Conservation (phyloP, 2,329 filamentous ascomycete species). For the Paecilomyces dactylethromorphus region DNA sequence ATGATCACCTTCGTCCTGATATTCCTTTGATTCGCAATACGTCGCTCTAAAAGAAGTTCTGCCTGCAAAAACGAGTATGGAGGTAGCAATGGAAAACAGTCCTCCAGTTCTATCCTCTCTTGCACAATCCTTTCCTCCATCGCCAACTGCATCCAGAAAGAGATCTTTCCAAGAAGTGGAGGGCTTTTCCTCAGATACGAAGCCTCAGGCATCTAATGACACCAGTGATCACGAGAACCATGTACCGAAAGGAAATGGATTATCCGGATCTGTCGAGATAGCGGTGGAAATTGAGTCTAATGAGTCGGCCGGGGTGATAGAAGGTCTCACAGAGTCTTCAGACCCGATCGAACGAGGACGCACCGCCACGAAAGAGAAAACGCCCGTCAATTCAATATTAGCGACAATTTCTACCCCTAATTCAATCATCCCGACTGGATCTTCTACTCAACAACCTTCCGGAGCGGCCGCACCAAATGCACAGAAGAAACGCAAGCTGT, state of each 20-base stretch:
- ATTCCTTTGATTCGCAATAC: background rate
- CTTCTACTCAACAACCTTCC: slow-evolving; percentile 5
- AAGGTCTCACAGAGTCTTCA: background rate
- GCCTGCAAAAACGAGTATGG: slow-evolving; percentile 2
- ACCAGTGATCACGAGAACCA: background rate
- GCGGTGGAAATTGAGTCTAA: background rate
- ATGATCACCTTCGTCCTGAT: background rate
- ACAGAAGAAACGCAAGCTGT: slow-evolving; percentile 27
- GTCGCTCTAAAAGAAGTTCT: background rate
- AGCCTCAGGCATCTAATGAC: slow-evolving; percentile 5
- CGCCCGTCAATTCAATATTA: background rate
- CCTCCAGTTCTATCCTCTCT: slow-evolving; percentile 15
- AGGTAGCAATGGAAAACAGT: slow-evolving; percentile 14
- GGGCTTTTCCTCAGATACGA: slow-evolving; percentile 4
- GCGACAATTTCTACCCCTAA: background rate
- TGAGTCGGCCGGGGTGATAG: background rate
- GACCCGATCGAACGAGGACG: background rate
- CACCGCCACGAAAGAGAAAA: background rate
- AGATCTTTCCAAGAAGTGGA: slow-evolving; percentile 23
- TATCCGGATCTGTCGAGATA: background rate
- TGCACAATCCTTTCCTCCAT: slow-evolving; percentile 8
- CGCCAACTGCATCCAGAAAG: slow-evolving; percentile 17
- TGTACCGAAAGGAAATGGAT: background rate
- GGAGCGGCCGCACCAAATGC: slow-evolving; percentile 8
- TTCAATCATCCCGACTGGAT: background rate